phyloP scores from a whole-genome alignment of 2,329 filamentous ascomycete genomes.

The Aureobasidium vineae region DNA sequence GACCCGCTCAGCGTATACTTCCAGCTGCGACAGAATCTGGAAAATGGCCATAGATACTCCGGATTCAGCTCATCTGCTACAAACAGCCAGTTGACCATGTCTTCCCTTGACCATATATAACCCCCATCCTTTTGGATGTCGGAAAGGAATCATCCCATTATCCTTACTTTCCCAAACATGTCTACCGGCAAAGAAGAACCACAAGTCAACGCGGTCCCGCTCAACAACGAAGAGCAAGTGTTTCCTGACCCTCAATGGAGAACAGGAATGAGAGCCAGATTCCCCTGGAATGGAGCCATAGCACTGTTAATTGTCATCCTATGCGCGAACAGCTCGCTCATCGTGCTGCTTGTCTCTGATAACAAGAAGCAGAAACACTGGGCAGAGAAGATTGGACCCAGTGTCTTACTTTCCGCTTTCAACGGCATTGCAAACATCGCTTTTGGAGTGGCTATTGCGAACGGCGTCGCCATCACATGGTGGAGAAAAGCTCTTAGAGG shows the following conservation, averaged over 20 bases:
- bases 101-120: background rate
- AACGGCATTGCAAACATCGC: conserved; percentile 31
- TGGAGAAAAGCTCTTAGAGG: conserved; percentile 33
- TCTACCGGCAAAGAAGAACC: background rate
- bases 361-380: conserved; percentile 27
- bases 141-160: background rate
- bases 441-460: conserved; percentile 33
- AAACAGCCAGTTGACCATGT: background rate
- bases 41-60: background rate
- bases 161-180: background rate
- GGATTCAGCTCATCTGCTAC: background rate
- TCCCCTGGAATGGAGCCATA: conserved; percentile 31
- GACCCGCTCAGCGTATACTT: background rate
- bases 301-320: conserved; percentile 30
- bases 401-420: conserved; percentile 31
- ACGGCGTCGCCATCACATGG: conserved; percentile 34
- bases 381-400: conserved; percentile 31
- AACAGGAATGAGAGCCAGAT: conserved; percentile 18
- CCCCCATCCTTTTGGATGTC: too few species aligned
- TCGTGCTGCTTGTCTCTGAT: conserved; percentile 28
- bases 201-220: background rate
- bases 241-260: conserved; percentile 19
- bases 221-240: background rate
- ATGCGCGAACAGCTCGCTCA: conserved; percentile 28
- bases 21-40: background rate